Base-by-base conservation (phyloP, 495 filamentous ascomycete genomes). In the Tuber melanosporum region DNA sequence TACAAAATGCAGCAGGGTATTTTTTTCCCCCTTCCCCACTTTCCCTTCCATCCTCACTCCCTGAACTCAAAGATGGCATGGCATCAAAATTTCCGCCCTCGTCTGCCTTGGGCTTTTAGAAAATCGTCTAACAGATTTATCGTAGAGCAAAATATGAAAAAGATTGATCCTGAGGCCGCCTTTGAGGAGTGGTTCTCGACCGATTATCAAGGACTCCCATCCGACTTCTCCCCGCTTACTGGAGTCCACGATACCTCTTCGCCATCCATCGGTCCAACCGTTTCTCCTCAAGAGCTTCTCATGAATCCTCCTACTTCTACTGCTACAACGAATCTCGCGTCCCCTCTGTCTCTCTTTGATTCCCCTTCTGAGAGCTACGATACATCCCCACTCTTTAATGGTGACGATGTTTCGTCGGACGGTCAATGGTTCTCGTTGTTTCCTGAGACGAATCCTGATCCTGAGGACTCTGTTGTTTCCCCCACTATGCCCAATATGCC, bases 211-310 rank as follows among this genome's bases (percentile, higher is more conserved):
- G 88, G 86, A 71, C 86, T 86, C 71, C 84, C 86, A 71, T 78
- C 79, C 14, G 82, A 83, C 41, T 83, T 79, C 73, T 82, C 80
- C 3, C 78, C 80, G 20, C 71, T 77, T 22, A 79, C 79, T 3
- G 74, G 74, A 42, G 71, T 73, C 41, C 77, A 83, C 70, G 80
- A 84, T 69, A 81, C 78, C 43, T 88, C 87, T 78, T 87, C 88
- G 77, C 88, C 88, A 46, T 87, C 88, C 12, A 87, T 85, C 47
- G 83, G 89, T 22, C 84, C 84, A 20, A 85, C 94, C 32, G 88
- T 98, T 71, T 98, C 95, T 74, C 95, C 95, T 20, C 90, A 91
- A 84, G 94, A 97, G 80, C 85, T 97, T 69, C 87, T 94, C 81
- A 85, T 87, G 81, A 95, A 94, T 74, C 90, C 93, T 44, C 93